These are phyloP conservation scores for Pestalotiopsis sp. DNA, from an alignment of 2,329 filamentous ascomycete genomes.

Conservation along the genomic window DNA sequence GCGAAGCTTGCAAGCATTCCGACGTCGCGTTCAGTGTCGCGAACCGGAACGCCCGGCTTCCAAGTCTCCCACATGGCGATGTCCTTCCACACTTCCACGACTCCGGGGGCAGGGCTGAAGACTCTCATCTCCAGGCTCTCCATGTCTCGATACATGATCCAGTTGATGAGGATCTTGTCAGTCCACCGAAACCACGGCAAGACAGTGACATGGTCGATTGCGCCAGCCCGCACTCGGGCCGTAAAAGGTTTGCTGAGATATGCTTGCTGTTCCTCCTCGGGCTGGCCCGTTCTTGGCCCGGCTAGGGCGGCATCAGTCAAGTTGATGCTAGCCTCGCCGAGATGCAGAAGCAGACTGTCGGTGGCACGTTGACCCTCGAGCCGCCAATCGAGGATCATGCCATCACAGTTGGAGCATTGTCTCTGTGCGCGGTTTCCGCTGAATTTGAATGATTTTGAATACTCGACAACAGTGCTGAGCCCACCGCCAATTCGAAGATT, in stretches of 20 bases:
- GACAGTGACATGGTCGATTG: constrained; percentile 9
- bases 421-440: background rate
- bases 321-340: constrained; percentile 13
- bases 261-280: background rate
- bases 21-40: constrained; percentile 15
- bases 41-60: constrained; percentile 1
- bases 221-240: constrained; percentile 3
- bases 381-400: constrained; percentile 16
- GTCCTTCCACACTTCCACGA: constrained; percentile 19
- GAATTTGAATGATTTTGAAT: constrained; percentile 9
- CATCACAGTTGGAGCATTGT: background rate
- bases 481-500: constrained; percentile 11
- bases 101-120: constrained; percentile 8
- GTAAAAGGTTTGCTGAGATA: constrained; percentile 9
- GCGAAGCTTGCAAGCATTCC: constrained; percentile 17
- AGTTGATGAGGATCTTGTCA: constrained; percentile 16
- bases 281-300: background rate
- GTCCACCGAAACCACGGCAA: constrained; percentile 19
- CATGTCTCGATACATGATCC: background rate
- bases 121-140: constrained; percentile 14
- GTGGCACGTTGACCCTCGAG: constrained; percentile 9
- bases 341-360: constrained; percentile 15
- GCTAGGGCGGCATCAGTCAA: constrained; percentile 15
- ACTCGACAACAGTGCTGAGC: constrained; percentile 9
- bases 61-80: constrained; percentile 12